These are phyloP conservation scores for Ustilago lituana DNA, from an alignment of 1,284 basidiomycete genomes.

Conservation along the genomic window DNA sequence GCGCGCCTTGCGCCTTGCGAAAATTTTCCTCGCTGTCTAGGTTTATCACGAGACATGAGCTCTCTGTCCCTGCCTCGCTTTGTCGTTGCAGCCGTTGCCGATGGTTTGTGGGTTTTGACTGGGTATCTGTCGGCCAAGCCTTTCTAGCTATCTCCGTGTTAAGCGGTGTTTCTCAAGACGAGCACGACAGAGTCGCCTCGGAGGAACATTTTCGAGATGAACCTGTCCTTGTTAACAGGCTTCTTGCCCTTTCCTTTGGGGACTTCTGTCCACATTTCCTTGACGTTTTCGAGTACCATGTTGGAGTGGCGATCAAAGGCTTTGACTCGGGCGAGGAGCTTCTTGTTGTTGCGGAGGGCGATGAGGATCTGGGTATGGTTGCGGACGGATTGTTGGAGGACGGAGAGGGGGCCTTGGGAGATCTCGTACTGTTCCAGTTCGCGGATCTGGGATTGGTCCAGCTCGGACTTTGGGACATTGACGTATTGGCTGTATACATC, in stretches of 20 bases:
- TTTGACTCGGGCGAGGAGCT: constrained; percentile 94
- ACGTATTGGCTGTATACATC: constrained; percentile 82
- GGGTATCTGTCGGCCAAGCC: too few species aligned
- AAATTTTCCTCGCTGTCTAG: too few species aligned
- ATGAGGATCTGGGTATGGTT: constrained; percentile 98
- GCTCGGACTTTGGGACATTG: constrained; percentile 94
- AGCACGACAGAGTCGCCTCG: constrained; percentile 67
- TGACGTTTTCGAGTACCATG: constrained; percentile 75
- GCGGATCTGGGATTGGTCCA: constrained; percentile 94
- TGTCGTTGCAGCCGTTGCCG: too few species aligned
- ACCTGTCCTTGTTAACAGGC: constrained; percentile 89
- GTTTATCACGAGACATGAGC: too few species aligned
- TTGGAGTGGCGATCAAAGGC: constrained; percentile 99
- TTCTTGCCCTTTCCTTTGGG: constrained; percentile 99
- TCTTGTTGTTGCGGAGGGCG: constrained; percentile 97
- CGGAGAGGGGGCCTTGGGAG: constrained; percentile 83
- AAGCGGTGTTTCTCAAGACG: constrained; percentile 47
- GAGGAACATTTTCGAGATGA: constrained; percentile 95
- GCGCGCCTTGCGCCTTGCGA: too few species aligned
- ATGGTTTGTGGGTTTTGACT: too few species aligned
- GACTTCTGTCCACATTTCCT: constrained; percentile 95
- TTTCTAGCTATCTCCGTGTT: too few species aligned
- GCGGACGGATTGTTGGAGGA: constrained; percentile 95
- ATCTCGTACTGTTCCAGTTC: constrained; percentile 77
- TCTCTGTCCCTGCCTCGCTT: too few species aligned